phyloP scores from a whole-genome alignment of 148 eudicot species.

The Vaccinium corymbosum region DNA sequence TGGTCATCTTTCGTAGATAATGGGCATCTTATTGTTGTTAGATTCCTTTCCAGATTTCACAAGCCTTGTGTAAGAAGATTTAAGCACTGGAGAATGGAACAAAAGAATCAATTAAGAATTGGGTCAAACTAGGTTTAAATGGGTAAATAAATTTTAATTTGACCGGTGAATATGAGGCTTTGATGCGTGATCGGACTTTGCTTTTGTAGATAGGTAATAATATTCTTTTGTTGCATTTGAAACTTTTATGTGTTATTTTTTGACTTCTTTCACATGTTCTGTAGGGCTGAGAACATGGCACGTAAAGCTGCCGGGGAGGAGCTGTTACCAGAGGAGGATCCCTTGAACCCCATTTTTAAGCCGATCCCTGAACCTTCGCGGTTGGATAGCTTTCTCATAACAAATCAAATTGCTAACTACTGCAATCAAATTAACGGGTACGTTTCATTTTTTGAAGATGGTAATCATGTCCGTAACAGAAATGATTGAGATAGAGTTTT shows the following conservation, averaged over 20 bases:
- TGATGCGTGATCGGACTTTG: neutral
- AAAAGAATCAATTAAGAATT: constrained; percentile 1
- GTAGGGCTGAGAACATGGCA: constrained; percentile 70
- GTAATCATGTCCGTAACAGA: neutral
- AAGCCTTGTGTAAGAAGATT: neutral
- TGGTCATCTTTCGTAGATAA: neutral
- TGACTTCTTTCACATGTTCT: neutral
- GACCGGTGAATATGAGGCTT: too few relatives aligned
- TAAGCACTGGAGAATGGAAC: neutral
- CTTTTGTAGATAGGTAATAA: neutral
- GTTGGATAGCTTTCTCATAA: constrained; percentile 84
- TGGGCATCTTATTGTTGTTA: neutral
- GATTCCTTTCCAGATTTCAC: neutral
- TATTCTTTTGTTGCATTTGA: neutral
- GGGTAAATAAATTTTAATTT: neutral
- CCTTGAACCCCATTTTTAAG: constrained; percentile 70
- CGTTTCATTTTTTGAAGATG: neutral
- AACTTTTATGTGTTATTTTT: neutral
- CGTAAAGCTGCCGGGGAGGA: constrained; percentile 94
- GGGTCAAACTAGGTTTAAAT: neutral
- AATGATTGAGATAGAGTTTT: neutral
- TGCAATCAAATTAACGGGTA: constrained; percentile 98
- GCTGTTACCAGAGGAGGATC: constrained; percentile 94
- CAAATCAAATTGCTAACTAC: constrained; percentile 87
- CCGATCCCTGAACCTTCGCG: constrained; percentile 83